Evolutionary conservation across 2,329 filamentous ascomycete species (phyloP).

Genomic region (Pseudocercospora musae): DNA sequence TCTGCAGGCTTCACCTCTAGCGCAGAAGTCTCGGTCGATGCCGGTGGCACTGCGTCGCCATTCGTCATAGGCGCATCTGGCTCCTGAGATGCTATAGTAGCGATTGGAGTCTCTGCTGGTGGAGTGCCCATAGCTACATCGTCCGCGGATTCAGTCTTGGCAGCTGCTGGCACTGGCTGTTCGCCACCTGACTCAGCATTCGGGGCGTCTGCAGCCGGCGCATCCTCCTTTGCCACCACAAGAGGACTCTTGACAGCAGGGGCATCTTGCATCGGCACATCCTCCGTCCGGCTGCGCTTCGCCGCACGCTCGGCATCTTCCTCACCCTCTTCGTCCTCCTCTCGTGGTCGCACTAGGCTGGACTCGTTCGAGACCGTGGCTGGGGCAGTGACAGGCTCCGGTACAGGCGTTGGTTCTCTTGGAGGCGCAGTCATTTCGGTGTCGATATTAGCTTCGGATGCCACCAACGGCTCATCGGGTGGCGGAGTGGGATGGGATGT

Average conservation of each 20-base stretch:
- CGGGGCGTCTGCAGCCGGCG: neutral
- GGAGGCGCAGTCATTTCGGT: conserved; percentile 25
- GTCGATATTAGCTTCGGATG: conserved; percentile 29
- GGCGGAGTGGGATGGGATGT: conserved; percentile 44
- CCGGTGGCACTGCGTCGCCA: neutral
- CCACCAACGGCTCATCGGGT: conserved; percentile 40
- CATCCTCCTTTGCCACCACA: neutral
- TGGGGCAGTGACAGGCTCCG: conserved; percentile 12
- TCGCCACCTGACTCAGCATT: neutral
- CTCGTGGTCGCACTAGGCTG: conserved; percentile 63
- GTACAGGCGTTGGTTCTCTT: conserved; percentile 9
- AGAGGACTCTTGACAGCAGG: neutral
- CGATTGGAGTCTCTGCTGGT: neutral
- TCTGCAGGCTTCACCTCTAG: conserved; percentile 9
- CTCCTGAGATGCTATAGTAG: neutral
- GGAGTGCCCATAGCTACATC: conserved; percentile 2
- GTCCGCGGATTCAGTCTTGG: neutral
- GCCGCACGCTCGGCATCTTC: conserved; percentile 60
- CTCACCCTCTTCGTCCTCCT: conserved; percentile 66
- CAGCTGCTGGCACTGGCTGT: neutral
- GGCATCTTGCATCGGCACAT: conserved; percentile 11
- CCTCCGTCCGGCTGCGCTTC: conserved; percentile 75
- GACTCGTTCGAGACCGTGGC: conserved; percentile 50
- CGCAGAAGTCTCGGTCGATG: neutral
- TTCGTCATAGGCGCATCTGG: neutral